These are phyloP conservation scores for Fusarium abutilonis DNA, from an alignment of 2,329 filamentous ascomycete species.

Conservation along the genomic window DNA sequence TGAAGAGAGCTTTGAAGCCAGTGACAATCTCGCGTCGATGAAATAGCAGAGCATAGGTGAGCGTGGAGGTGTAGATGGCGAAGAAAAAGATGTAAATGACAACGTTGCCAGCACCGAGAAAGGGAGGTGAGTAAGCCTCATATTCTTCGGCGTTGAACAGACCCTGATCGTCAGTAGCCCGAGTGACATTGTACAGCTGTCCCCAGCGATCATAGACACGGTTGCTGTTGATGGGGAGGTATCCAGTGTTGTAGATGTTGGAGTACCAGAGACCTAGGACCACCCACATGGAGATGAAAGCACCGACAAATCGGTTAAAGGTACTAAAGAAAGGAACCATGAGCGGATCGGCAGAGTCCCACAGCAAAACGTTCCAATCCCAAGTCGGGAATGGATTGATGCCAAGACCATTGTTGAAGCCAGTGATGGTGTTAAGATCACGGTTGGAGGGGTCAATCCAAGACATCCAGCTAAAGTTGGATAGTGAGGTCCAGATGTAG, in stretches of 20 bases:
- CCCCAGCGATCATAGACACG: slow-evolving; percentile 61
- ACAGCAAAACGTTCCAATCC: slow-evolving; percentile 60
- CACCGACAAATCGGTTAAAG: slow-evolving; percentile 69
- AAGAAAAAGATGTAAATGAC: slow-evolving; percentile 66
- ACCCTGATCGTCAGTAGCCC: slow-evolving; percentile 54
- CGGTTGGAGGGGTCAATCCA: slow-evolving; percentile 63
- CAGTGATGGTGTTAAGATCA: slow-evolving; percentile 55
- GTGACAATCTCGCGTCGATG: slow-evolving; percentile 62
- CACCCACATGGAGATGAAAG: slow-evolving; percentile 64
- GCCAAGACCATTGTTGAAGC: slow-evolving; percentile 57
- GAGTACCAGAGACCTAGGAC: slow-evolving; percentile 67
- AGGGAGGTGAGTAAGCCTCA: slow-evolving; percentile 62
- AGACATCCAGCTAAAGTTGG: slow-evolving; percentile 65
- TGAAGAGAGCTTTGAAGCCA: slow-evolving; percentile 59
- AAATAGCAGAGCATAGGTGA: slow-evolving; percentile 62
- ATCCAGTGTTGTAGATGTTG: slow-evolving; percentile 66
- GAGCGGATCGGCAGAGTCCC: slow-evolving; percentile 56
- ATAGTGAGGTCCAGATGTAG: slow-evolving; percentile 63
- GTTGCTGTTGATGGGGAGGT: slow-evolving; percentile 64
- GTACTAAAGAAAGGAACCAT: slow-evolving; percentile 67
- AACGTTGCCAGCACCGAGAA: slow-evolving; percentile 60
- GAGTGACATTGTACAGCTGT: slow-evolving; percentile 58
- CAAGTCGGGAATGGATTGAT: slow-evolving; percentile 59
- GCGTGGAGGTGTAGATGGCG: slow-evolving; percentile 61
- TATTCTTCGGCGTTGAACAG: slow-evolving; percentile 60